Base-by-base conservation (phyloP, 495 filamentous ascomycete genomes). In the Pyronema omphalodes region DNA sequence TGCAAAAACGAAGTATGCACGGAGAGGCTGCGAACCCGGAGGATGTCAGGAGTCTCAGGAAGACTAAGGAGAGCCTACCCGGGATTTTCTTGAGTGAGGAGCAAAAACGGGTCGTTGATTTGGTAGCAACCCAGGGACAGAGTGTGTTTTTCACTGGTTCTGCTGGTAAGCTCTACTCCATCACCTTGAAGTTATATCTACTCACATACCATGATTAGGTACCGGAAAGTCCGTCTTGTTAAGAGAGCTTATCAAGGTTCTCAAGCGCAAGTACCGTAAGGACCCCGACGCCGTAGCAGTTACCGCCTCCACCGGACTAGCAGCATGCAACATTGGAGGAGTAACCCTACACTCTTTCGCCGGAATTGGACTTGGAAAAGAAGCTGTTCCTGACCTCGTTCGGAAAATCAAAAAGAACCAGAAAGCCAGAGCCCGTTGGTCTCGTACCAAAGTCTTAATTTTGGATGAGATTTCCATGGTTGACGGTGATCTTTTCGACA, bases 391-490 rank as follows among this genome's bases (percentile, higher is more conserved):
- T 19, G 79, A 86, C 50, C 75, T 95, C 14, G 80, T 95, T 23
- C 89, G 84, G 67, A 96, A 94, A 76, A 84, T 98, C 61, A 85
- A 82, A 63, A 79, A 76, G 40, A 95, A 96, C 58, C 71, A 74
- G 43, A 98, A 96, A 65, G 86, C 86, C 11, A 85, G 81, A 64
- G 79, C 76, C 41, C 80, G 93, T 40, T 96, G 93, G 91, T 68
- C 93, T 57, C 78, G 79, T 18, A 93, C 88, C 0, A 89, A 84
- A 58, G 76, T 85, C 14, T 75, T 98, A 34, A 73, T 98, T 50
- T 76, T 98, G 59, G 91, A 98, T 67, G 91, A 98, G 68, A 82
- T 98, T 34, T 96, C 91, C 9, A 98, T 98, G 91, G 87, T 98
- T 8, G 93, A 96, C 62, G 93, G 84, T 0, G 89, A 96, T 51